phyloP scores from a whole-genome alignment of 202 grass and related monocot genomes.

The Cymbopogon flexuosus region DNA sequence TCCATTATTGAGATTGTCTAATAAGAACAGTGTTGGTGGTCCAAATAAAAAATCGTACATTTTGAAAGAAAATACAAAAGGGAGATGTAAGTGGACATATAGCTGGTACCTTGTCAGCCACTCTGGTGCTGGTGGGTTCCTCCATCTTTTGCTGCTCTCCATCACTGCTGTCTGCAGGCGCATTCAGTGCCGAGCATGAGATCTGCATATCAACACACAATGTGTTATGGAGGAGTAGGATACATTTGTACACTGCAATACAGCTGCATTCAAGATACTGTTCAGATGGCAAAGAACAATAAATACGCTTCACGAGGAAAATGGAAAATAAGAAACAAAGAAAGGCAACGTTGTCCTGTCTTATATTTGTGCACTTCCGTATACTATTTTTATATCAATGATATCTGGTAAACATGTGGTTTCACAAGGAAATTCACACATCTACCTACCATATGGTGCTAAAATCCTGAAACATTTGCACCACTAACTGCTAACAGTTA shows the following conservation, averaged over 20 bases:
- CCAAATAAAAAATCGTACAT: constrained; percentile 14
- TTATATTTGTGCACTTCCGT: constrained; percentile 6
- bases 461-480: neutral
- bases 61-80: constrained; percentile 11
- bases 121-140: constrained; percentile 43
- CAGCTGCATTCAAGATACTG: constrained; percentile 2
- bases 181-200: constrained; percentile 50
- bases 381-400: constrained; percentile 22
- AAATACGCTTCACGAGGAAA: neutral
- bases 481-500: neutral
- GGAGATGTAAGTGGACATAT: constrained; percentile 30
- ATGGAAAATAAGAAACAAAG: neutral
- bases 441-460: neutral
- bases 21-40: constrained; percentile 15
- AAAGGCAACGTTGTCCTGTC: neutral
- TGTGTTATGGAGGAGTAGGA: neutral
- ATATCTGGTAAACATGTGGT: constrained; percentile 10
- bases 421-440: neutral
- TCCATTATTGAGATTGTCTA: constrained; percentile 3
- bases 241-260: constrained; percentile 2
- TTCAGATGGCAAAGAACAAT: neutral
- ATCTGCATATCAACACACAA: constrained; percentile 38
- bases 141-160: constrained; percentile 49
- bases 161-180: constrained; percentile 41
- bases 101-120: constrained; percentile 57